Percentiles rank a stretch among this genome's conserved stretches.
Conservation (phyloP, 805 yeast genomes). For the Jamesozyma rosinii region DNA sequence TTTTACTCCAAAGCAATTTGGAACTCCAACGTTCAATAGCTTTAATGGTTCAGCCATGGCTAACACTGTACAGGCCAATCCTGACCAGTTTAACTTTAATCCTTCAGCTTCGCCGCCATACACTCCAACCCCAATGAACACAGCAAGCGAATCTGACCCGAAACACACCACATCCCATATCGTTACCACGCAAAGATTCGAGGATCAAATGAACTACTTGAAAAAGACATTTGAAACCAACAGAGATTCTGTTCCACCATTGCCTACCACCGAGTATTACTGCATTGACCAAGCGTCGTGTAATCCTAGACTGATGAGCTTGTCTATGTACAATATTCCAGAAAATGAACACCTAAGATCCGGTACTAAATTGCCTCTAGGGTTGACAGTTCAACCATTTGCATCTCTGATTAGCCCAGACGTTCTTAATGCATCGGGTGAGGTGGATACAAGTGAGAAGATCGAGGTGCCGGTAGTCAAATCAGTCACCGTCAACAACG, state of each 20-base stretch:
- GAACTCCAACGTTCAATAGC: slow-evolving; percentile 5
- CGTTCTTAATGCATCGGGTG: neutral
- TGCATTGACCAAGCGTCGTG: slow-evolving; percentile 79
- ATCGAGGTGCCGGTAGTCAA: slow-evolving; percentile 45
- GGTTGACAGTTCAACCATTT: slow-evolving; percentile 76
- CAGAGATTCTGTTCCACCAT: slow-evolving; percentile 74
- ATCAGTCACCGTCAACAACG: slow-evolving; percentile 26
- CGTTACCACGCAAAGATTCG: slow-evolving; percentile 30
- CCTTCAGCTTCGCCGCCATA: neutral
- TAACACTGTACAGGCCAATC: slow-evolving; percentile 7
- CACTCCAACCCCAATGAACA: neutral
- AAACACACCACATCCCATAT: slow-evolving; percentile 17
- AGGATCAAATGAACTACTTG: slow-evolving; percentile 31
- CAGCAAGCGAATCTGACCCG: neutral
- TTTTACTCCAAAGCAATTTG: slow-evolving; percentile 11
- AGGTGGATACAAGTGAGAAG: slow-evolving; percentile 17
- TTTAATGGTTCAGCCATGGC: slow-evolving; percentile 7
- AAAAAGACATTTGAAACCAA: slow-evolving; percentile 54
- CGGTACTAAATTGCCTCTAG: slow-evolving; percentile 70
- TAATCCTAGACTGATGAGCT: slow-evolving; percentile 67
- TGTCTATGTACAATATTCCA: slow-evolving; percentile 79
- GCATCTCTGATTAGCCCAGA: slow-evolving; percentile 47
- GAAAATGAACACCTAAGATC: slow-evolving; percentile 57
- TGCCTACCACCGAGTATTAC: slow-evolving; percentile 60
- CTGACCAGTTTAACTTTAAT: slow-evolving; percentile 4